Conservation (phyloP, 495 filamentous ascomycete species). For the Penicillium odoratum region DNA sequence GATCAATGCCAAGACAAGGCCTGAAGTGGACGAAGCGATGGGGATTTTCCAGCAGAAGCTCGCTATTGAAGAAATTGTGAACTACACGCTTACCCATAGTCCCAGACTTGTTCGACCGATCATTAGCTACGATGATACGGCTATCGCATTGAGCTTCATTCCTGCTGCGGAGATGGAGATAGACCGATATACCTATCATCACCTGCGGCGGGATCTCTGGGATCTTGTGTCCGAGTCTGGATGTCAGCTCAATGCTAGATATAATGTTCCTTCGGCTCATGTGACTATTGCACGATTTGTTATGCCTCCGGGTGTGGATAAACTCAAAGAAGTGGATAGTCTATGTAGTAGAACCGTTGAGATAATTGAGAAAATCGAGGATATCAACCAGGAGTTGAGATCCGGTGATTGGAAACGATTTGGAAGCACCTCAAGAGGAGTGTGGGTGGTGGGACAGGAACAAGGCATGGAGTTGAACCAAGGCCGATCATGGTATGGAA, state of each 20-base stretch:
- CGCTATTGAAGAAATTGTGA: slow-evolving; percentile 52
- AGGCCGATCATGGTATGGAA: slow-evolving; percentile 83
- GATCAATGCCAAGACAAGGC: slow-evolving; percentile 62
- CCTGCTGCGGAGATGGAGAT: slow-evolving; percentile 59
- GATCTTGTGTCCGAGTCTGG: slow-evolving; percentile 56
- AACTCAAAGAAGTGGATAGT: slow-evolving; percentile 17
- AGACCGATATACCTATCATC: slow-evolving; percentile 81
- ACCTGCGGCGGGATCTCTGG: slow-evolving; percentile 79
- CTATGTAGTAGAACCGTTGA: slow-evolving; percentile 49
- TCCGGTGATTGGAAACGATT: slow-evolving; percentile 63
- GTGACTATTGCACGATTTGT: slow-evolving; percentile 84
- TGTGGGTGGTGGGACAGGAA: slow-evolving; percentile 79
- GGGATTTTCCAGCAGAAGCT: slow-evolving; percentile 49
- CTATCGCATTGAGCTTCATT: slow-evolving; percentile 81
- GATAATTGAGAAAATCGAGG: slow-evolving; percentile 68
- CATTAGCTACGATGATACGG: slow-evolving; percentile 80
- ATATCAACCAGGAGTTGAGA: slow-evolving; percentile 71
- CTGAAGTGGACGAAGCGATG: slow-evolving; percentile 62
- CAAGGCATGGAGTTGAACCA: slow-evolving; percentile 67
- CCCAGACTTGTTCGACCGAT: slow-evolving; percentile 77
- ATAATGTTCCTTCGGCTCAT: slow-evolving; percentile 84
- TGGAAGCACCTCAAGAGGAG: slow-evolving; percentile 45
- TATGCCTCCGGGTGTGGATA: slow-evolving; percentile 44
- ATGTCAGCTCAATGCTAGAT: slow-evolving; percentile 66
- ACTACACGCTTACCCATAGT: slow-evolving; percentile 61